Evolutionary conservation across 1,284 basidiomycete species (phyloP), one percentile per base, ranked within the genome.

Genomic region (Ustilago curta): DNA sequence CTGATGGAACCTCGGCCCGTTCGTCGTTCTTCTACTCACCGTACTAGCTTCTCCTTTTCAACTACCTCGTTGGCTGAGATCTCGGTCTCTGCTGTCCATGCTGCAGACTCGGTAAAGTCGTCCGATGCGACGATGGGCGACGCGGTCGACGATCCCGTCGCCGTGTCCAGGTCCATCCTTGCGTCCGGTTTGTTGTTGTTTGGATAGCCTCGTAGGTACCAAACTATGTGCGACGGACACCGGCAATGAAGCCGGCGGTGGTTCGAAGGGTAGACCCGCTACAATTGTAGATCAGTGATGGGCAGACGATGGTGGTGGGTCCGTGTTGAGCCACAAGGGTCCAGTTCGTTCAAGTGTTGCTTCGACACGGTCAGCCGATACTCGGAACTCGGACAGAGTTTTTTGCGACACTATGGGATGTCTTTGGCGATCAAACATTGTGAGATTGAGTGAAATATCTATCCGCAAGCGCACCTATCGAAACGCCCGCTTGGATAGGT

Each of bases 61-160:
- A 83, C 76, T 2, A 84, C 79, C n/a, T 83, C 81, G 68, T 78
- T 77, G n/a, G 81, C 71, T 9, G 81, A 79, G 21, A 78, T 74
- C 45, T 84, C 80, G 16, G 81, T 80, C 58, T 80, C 66, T 16
- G 71, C 79, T 2, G 78, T 79, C 78, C 76, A 75, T 8, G 76
- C 68, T 31, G 76, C 72, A 8, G 74, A 62, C 58, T 76, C 74
- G 27, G 62, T 72, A 32, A 76, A 76, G 55, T 68, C 70, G 31
- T 73, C 74, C 11, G 55, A 50, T 8, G 52, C 57, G 6, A 70
- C 62, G 16, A 76, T 67, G 11, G 73, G 65, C 47, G 73, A 71
- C 12, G 64, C 68, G 8, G 65, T 61, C 29, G 65, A 57, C 8
- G 59, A 58, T n/a, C 40, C 50, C 3, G 44, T 61, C 16, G 49